Evolutionary conservation across 2,329 filamentous ascomycete genomes (phyloP).

Genomic region (Trichoderma sp.): DNA sequence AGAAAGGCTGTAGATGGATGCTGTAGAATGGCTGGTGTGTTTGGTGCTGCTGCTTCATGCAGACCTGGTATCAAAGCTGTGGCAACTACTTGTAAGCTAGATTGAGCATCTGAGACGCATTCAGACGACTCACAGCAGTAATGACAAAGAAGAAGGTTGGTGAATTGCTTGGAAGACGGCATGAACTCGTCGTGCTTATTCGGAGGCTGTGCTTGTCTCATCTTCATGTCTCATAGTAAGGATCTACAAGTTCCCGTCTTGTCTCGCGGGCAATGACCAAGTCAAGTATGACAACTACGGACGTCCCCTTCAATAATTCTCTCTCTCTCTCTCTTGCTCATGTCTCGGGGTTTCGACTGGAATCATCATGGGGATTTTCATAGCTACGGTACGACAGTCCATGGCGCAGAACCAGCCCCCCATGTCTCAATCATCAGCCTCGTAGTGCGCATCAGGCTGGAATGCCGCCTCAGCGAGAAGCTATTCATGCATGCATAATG

Average conservation of each 20-base stretch:
- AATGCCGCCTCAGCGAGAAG: background rate
- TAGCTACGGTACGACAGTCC: background rate
- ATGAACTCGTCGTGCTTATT: background rate
- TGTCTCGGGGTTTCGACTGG: background rate
- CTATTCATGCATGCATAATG: background rate
- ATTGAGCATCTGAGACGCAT: background rate
- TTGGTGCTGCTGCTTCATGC: background rate
- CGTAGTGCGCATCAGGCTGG: background rate
- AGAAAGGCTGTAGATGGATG: background rate
- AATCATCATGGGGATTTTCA: background rate
- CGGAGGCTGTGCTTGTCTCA: slow-evolving; percentile 13
- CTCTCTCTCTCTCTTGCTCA: background rate
- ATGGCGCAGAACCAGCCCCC: background rate
- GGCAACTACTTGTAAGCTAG: background rate
- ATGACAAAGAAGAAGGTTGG: background rate
- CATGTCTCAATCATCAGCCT: background rate
- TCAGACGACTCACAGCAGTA: background rate
- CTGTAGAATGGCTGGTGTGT: background rate
- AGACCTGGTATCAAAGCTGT: background rate
- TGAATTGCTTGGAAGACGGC: background rate
- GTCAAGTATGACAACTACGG: background rate
- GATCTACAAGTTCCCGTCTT: background rate
- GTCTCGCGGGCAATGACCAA: background rate
- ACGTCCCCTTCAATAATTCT: background rate
- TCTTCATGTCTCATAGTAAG: background rate